Percentiles rank a stretch among this genome's conserved stretches.
Conservation (phyloP, 768 basidiomycete genomes). For the Lactarius indigo region DNA sequence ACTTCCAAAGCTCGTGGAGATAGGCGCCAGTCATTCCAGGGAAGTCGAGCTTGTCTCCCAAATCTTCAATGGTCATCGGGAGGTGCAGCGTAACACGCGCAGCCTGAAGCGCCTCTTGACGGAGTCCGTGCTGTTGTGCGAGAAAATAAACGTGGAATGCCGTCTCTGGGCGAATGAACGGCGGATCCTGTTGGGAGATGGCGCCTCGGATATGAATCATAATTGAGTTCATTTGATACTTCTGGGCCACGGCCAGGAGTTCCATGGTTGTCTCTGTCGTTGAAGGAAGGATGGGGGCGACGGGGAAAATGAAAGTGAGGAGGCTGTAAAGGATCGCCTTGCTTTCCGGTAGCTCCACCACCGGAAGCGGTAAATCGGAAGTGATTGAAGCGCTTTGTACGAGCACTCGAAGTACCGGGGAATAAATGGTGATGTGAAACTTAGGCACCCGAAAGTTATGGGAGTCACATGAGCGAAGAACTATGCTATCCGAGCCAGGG, state of each 20-base stretch:
- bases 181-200: not conserved
- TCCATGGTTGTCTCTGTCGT: not conserved
- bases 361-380: not conserved
- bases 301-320: not conserved
- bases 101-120: not conserved
- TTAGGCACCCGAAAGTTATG: conserved; percentile 6
- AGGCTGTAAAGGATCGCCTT: not conserved
- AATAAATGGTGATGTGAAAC: conserved; percentile 40
- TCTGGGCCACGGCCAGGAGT: not conserved
- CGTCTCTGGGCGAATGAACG: not conserved
- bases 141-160: not conserved
- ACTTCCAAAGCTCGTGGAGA: not conserved
- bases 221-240: not conserved
- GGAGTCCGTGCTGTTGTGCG: not conserved
- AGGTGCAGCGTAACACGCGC: not conserved
- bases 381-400: not conserved
- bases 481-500: not conserved
- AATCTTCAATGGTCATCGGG: not conserved
- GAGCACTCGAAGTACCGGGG: conserved; percentile 35
- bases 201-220: not conserved
- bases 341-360: not conserved
- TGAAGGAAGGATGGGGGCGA: not conserved
- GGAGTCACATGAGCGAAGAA: not conserved
- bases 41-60: not conserved
- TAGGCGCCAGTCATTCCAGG: not conserved